A percentile compares a stretch with the other conserved stretches of the same genome.
Evolutionary conservation across 1,284 basidiomycete species (phyloP).

Genomic region (Malassezia furfur): DNA sequence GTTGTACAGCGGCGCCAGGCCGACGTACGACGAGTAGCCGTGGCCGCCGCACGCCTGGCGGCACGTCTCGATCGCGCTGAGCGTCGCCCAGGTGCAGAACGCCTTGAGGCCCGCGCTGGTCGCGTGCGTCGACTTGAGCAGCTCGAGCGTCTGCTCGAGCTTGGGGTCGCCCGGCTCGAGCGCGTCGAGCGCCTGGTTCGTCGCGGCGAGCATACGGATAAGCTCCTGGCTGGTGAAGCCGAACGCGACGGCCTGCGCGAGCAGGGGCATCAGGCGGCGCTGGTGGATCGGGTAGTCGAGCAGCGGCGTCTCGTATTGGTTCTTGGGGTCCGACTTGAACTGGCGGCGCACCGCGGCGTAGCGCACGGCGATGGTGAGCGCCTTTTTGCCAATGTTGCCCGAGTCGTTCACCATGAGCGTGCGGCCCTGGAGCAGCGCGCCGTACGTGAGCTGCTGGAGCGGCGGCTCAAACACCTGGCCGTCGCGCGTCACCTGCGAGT

Average conservation of each 20-base stretch:
- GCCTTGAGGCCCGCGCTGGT: conserved; percentile 57
- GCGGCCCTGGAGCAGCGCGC: conserved; percentile 54
- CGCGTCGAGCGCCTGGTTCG: conserved; percentile 53
- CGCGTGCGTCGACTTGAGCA: conserved; percentile 57
- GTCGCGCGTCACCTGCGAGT: conserved; percentile 54
- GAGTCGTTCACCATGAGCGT: conserved; percentile 55
- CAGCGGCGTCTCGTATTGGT: conserved; percentile 52
- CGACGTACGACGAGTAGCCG: conserved; percentile 56
- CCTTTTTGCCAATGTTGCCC: conserved; percentile 53
- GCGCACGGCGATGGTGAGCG: conserved; percentile 55
- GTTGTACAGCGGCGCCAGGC: conserved; percentile 53
- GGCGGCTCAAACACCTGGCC: conserved; percentile 52
- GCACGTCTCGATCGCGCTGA: conserved; percentile 56
- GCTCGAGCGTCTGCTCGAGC: conserved; percentile 48
- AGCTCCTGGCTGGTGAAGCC: conserved; percentile 54
- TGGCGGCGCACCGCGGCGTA: conserved; percentile 56
- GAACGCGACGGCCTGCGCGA: conserved; percentile 55
- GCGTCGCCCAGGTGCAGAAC: conserved; percentile 56
- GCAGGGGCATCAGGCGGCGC: conserved; percentile 55
- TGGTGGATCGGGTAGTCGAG: conserved; percentile 58
- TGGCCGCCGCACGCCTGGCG: conserved; percentile 56
- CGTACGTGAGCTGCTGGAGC: conserved; percentile 56
- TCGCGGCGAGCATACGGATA: conserved; percentile 48
- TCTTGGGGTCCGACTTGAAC: conserved; percentile 50
- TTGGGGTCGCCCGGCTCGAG: conserved; percentile 51